These are phyloP conservation scores for Leccinum fibrillosum DNA, from an alignment of 768 basidiomycete species.

Conservation along the genomic window DNA sequence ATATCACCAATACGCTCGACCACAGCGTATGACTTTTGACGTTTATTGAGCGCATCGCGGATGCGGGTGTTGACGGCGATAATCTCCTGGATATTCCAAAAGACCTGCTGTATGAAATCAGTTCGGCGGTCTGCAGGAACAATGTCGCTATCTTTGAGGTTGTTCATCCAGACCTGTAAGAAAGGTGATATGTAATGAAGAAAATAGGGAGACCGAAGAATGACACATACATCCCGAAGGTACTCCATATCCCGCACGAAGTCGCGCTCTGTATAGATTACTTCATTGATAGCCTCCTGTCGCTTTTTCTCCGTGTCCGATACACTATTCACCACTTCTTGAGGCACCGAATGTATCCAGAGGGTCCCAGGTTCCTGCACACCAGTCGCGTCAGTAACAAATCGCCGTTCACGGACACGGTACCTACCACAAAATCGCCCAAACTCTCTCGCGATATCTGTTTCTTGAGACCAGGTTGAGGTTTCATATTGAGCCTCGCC, in stretches of 20 bases:
- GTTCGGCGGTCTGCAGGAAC: slow-evolving; percentile 73
- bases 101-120: slow-evolving; percentile 90
- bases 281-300: slow-evolving; percentile 98
- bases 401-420: background rate
- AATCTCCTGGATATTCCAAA: slow-evolving; percentile 97
- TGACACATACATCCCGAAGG: slow-evolving; percentile 75
- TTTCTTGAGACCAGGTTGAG: slow-evolving; percentile 82
- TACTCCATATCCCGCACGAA: slow-evolving; percentile 99
- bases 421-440: slow-evolving; percentile 66
- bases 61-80: slow-evolving; percentile 86
- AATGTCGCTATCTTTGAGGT: slow-evolving; percentile 71
- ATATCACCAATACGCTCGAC: slow-evolving; percentile 93
- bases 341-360: slow-evolving; percentile 96
- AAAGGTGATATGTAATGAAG: slow-evolving; percentile 1
- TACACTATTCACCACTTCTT: slow-evolving; percentile 90
- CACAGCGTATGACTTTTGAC: slow-evolving; percentile 93
- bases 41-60: slow-evolving; percentile 90
- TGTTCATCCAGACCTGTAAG: slow-evolving; percentile 82
- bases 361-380: slow-evolving; percentile 75
- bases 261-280: slow-evolving; percentile 90
- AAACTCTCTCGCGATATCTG: slow-evolving; percentile 80
- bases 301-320: slow-evolving; percentile 92
- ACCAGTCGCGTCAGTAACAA: slow-evolving; percentile 15
- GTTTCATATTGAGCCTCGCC: slow-evolving; percentile 90
- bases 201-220: background rate